Conservation (phyloP, 2,329 filamentous ascomycete genomes). For the Penicillium concentricum region DNA sequence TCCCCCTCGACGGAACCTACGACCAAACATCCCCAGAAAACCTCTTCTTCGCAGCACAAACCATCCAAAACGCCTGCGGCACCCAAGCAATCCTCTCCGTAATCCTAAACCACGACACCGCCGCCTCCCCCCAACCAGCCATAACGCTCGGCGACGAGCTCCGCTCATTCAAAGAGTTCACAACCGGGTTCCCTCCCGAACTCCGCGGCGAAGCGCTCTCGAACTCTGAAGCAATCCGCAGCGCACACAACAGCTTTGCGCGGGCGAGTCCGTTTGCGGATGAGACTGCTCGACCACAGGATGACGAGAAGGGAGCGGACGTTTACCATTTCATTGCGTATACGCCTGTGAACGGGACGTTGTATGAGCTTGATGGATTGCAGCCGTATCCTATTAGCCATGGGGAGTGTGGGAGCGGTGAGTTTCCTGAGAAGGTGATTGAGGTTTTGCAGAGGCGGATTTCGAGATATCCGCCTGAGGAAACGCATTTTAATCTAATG, state of each 20-base stretch:
- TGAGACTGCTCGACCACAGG: slow-evolving; percentile 73
- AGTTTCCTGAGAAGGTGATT: slow-evolving; percentile 79
- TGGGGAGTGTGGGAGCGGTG: slow-evolving; percentile 66
- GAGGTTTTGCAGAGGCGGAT: slow-evolving; percentile 84
- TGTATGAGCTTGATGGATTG: slow-evolving; percentile 94
- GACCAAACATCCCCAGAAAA: slow-evolving; percentile 69
- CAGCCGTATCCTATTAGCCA: slow-evolving; percentile 91
- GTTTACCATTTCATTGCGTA: slow-evolving; percentile 99
- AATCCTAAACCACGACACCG: slow-evolving; percentile 72
- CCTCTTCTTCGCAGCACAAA: slow-evolving; percentile 94
- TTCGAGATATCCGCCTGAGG: slow-evolving; percentile 75
- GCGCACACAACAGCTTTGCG: slow-evolving; percentile 88
- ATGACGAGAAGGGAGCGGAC: slow-evolving; percentile 69
- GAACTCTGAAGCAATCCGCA: slow-evolving; percentile 69
- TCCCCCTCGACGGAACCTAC: slow-evolving; percentile 77
- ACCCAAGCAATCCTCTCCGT: slow-evolving; percentile 93
- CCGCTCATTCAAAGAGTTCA: slow-evolving; percentile 81
- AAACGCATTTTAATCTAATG: slow-evolving; percentile 95
- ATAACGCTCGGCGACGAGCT: slow-evolving; percentile 73
- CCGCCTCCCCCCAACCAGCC: slow-evolving; percentile 23
- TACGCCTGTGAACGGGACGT: slow-evolving; percentile 70
- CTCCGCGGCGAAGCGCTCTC: slow-evolving; percentile 69
- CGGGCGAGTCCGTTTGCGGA: slow-evolving; percentile 86
- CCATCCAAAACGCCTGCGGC: slow-evolving; percentile 97
- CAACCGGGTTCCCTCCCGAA: slow-evolving; percentile 76